Base-by-base conservation (phyloP, 768 basidiomycete genomes). In the Termitomyces sp. region DNA sequence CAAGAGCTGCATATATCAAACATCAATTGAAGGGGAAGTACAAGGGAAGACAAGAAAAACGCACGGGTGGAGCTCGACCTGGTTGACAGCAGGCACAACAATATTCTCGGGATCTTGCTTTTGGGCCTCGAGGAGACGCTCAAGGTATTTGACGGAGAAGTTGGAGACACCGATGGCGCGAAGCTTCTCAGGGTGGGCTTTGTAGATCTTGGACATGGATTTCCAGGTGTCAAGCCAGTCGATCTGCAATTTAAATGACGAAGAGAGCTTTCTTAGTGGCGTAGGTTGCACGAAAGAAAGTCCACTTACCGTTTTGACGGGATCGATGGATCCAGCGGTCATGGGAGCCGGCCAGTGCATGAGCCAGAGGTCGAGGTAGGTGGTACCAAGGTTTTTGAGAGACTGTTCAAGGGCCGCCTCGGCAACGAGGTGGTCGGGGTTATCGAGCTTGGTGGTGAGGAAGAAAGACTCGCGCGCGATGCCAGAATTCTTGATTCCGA, bases 311-410 rank as follows among this genome's bases (percentile, higher is more conserved):
- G 69, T 74, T 65, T 76, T 80, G 64, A 88, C 83, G 7, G 84
- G 63, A 9, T 60, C 75, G 20, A 79, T 73, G 52, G 75, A 75
- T 58, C 82, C 82, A 44, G 64, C 63, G 11, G 79, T 82, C 82
- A 90, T 82, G 35, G 90, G 86, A 20, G 87, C 83, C 14, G 91
- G 92, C 90, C 89, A 91, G 71, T 91, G 89, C 80, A 91, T 84
- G 57, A 90, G 74, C 82, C 84, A 93, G 26, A 93, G 82, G 66
- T 94, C 90, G 48, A 94, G 75, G 68, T 94, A 94, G 50, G 83
- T 76, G 1, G 85, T 87, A 32, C 81, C 83, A 48, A 96, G 84
- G 54, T 78, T 75, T 63, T 76, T 72, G 56, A 95, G 79, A n/a
- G 89, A 88, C 32, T 71, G 71, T 59, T 87, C 78, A 30, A 96